Percentiles rank a stretch among this genome's conserved stretches.
phyloP scores from a whole-genome alignment of 139 green algal species.

The Penium margaritaceum region DNA sequence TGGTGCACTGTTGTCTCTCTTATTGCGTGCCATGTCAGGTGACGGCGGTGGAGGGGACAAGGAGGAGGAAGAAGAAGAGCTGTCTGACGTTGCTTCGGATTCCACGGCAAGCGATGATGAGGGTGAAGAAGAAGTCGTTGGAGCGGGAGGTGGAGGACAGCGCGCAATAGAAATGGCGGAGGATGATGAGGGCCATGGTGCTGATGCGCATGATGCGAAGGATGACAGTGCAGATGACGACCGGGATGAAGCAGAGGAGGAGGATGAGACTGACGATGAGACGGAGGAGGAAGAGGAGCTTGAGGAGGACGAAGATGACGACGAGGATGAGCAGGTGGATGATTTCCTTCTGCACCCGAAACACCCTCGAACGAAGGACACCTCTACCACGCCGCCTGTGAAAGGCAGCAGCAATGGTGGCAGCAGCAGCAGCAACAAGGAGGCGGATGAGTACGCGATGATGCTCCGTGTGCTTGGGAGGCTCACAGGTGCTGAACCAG shows the following conservation, averaged over 20 bases:
- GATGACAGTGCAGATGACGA: conserved; percentile 22
- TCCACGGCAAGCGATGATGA: too few relatives aligned
- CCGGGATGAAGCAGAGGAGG: conserved; percentile 11
- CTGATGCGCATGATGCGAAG: background rate
- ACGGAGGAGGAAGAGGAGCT: conserved; percentile 14
- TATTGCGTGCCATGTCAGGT: too few relatives aligned
- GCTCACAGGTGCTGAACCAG: background rate
- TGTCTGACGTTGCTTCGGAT: too few relatives aligned
- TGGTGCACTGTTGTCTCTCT: too few relatives aligned
- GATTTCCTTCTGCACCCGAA: background rate
- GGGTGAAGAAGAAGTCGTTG: too few relatives aligned
- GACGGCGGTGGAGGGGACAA: too few relatives aligned
- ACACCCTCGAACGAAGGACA: background rate
- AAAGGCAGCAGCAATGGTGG: background rate
- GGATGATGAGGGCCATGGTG: too few relatives aligned
- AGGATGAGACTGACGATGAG: conserved; percentile 13
- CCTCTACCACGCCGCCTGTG: too few relatives aligned
- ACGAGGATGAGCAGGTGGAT: conserved; percentile 24
- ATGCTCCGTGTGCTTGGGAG: background rate
- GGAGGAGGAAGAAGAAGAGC: too few relatives aligned
- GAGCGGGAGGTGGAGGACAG: too few relatives aligned
- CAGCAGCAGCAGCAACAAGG: background rate
- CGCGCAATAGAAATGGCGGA: too few relatives aligned
- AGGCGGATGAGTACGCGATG: background rate
- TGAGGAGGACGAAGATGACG: conserved; percentile 16